phyloP scores from a whole-genome alignment of 257 asterid species.

The Fraxinus anomala region DNA sequence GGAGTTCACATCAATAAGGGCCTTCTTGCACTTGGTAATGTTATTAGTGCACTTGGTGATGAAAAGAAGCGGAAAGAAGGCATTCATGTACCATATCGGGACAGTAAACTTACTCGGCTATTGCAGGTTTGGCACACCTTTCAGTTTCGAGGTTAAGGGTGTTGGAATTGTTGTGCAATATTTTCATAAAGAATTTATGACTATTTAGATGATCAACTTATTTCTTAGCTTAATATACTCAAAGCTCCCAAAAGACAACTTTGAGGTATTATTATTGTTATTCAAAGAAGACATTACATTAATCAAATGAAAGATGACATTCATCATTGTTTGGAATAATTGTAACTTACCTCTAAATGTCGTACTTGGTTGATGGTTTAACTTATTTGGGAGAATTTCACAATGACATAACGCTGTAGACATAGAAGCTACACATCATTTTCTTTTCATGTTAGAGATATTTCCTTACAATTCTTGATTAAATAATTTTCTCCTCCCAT shows the following conservation, averaged over 20 bases:
- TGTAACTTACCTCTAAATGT: background rate
- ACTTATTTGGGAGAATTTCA: background rate
- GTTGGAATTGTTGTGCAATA: background rate
- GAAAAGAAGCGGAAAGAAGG: slow-evolving; percentile 97
- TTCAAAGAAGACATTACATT: too few relatives aligned
- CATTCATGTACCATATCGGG: slow-evolving; percentile 94
- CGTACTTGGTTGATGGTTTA: slow-evolving; percentile 3
- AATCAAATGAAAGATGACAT: too few relatives aligned
- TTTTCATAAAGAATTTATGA: background rate
- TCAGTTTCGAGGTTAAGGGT: slow-evolving; percentile 1
- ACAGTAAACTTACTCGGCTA: slow-evolving; percentile 97
- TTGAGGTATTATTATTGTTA: too few relatives aligned
- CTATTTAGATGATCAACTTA: background rate
- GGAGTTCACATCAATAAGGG: slow-evolving; percentile 99
- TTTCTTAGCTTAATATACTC: background rate
- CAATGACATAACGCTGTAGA: background rate
- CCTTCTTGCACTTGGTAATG: slow-evolving; percentile 97
- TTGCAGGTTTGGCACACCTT: slow-evolving; percentile 67
- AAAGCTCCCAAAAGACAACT: background rate
- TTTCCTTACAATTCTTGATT: slow-evolving; percentile 10
- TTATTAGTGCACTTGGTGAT: slow-evolving; percentile 98
- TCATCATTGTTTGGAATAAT: background rate
- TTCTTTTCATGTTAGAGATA: slow-evolving; percentile 1
- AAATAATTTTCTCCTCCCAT: background rate
- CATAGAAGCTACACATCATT: background rate